Base-by-base conservation (phyloP, 2,329 filamentous ascomycete species). In the Penicillium sp. region DNA sequence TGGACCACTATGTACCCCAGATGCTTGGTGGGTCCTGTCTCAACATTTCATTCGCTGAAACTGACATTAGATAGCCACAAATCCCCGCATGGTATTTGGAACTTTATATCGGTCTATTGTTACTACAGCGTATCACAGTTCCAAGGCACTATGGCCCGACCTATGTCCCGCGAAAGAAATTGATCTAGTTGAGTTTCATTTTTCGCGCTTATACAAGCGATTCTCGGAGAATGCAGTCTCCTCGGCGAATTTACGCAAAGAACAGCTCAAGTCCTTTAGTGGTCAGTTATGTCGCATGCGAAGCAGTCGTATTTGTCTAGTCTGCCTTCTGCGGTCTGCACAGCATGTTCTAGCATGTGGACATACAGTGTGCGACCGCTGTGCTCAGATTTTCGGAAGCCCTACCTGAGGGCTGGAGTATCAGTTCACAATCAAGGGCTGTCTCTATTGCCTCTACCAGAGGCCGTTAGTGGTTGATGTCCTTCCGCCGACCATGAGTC, bases 1-100 rank as follows among this genome's bases (percentile, higher is more conserved):
- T 67, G 45, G 60, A 68, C 42, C 47, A 65, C 35, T 68, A 68
- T 60, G 25, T 62, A 23, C 60, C 60, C 3, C 16, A 47, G 16
- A 65, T 62, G 38, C 40, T 58, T 49, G 18, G 55, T 61, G 12
- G 45, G 55, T 58, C n/a, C 16, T 38, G 6, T 23, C 1, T 34
- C n/a, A 35, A 25, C 1, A 3, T 21, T 34, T 38, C n/a, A 37
- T 9, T 34, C 6, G 10, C 40, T 31, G 12, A 37, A 15, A 27
- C 46, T 57, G n/a, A 54, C 16, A 48, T 27, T 18, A 31, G 41
- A 25, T 47, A 56, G 52, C 16, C 0, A 46, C 29, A 12, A 50
- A 51, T 4, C 54, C 51, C 3, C 4, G 6, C 0, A 25, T 41
- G 0, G 55, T 62, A 38, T 62, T 60, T 37, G 0, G 18, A 8